A percentile compares a stretch with the other conserved stretches of the same genome.
Conservation (phyloP, 2,329 filamentous ascomycete genomes). For the Rhynchosporium secalis region DNA sequence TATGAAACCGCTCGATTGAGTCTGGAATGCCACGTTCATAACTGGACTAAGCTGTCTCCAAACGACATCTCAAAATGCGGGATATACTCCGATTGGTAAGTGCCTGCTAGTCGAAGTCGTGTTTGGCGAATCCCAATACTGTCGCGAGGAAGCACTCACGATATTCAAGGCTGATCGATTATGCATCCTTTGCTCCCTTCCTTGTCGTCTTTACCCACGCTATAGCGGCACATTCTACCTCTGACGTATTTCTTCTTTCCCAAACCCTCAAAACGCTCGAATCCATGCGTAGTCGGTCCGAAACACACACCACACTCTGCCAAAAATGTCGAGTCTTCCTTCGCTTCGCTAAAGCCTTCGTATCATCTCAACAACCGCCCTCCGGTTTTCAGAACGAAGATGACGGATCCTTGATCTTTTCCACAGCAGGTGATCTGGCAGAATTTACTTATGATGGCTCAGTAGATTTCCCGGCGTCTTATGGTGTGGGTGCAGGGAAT, state of each 20-base stretch:
- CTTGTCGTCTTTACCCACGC: conserved; percentile 28
- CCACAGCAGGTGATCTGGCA: background rate
- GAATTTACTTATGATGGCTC: background rate
- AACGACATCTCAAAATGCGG: conserved; percentile 18
- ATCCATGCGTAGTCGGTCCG: conserved; percentile 18
- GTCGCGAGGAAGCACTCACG: background rate
- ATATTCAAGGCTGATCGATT: conserved; percentile 20
- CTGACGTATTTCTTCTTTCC: conserved; percentile 21
- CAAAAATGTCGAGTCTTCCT: conserved; percentile 25
- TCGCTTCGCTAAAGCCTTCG: conserved; percentile 23
- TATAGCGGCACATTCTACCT: conserved; percentile 19
- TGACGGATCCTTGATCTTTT: conserved; percentile 23
- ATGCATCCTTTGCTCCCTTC: conserved; percentile 26
- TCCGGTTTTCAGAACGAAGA: conserved; percentile 21
- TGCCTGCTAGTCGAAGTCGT: background rate
- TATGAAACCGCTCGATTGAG: conserved; percentile 24
- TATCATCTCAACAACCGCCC: conserved; percentile 12
- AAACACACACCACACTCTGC: conserved; percentile 18
- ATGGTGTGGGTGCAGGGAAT: background rate
- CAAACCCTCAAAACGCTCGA: conserved; percentile 24
- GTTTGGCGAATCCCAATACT: background rate
- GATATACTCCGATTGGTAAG: conserved; percentile 26
- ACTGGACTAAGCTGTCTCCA: conserved; percentile 18
- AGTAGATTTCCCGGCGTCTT: background rate
- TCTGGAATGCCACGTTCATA: conserved; percentile 25